Evolutionary conservation across 306 rosid species (phyloP), one percentile per base, ranked within the genome.

Genomic region (Prunus padus): DNA sequence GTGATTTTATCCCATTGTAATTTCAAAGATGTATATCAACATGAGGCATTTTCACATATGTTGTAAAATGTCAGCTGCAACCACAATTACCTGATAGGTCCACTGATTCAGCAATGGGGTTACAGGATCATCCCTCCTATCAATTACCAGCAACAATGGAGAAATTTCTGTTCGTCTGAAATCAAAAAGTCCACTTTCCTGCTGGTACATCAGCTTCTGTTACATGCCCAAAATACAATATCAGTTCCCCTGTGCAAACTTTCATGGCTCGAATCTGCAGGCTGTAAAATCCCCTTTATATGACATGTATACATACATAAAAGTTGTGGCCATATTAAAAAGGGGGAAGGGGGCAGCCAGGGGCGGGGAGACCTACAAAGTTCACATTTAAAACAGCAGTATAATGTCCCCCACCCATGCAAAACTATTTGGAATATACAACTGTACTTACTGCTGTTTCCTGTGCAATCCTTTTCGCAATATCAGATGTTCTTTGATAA

Each of bases 111-210:
- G 86, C 84, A 95, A 81, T 0, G 97, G 93, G 70, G 97, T 89
- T 71, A 92, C 90, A 20, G 99, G 99, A 82, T 92, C 99, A 79
- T 95, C 99, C 79, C 97, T 92, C 89, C 99, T 84, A 87, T 95
- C 99, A 81, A 95, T 86, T 69, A 92, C 96, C 87, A 95, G 86
- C 77, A 95, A 88, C 79, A 95, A 80, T 0, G 99, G 99, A 80
- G 97, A 87, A 77, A 90, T 81, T 78, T 95, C 99, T 57, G 76
- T 88, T 84, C 96, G 89, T 80, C 99, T 89, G 84, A 92, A 95
- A 83, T 90, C 96, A 75, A 95, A 95, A 77, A 92, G 96, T 59
- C 99, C 96, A 84, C 90, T 92, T 79, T 95, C 97, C 79, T 89
- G 92, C 75, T 95, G 92, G 88, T 95, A 95, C 97, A 92, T 95